Conservation (phyloP, 1,284 basidiomycete genomes). For the Naganishia sp. region DNA sequence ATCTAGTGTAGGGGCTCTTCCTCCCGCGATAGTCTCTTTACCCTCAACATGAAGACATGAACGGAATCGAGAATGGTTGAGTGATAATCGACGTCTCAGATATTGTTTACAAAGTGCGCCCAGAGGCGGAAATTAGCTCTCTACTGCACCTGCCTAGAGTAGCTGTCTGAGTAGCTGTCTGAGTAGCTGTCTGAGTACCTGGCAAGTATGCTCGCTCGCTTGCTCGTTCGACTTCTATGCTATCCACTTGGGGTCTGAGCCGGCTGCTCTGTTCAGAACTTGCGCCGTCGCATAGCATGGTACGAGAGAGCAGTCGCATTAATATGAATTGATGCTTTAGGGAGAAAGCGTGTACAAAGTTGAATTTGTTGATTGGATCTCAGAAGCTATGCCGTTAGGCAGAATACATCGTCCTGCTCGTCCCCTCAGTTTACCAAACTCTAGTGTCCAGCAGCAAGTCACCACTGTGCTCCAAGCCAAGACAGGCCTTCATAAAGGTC, state of each 20-base stretch:
- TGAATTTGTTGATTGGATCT: slow-evolving; percentile 3
- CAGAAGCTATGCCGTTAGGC: neutral
- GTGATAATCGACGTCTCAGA: slow-evolving; percentile 14
- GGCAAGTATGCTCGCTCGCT: neutral
- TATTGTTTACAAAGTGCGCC: slow-evolving; percentile 17
- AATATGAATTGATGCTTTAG: neutral
- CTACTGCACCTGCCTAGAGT: no score
- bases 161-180: no score
- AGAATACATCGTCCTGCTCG: neutral
- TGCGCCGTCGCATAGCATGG: no score
- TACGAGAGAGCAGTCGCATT: no score
- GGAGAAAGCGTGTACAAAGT: slow-evolving; percentile 2
- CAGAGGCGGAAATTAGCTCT: no score
- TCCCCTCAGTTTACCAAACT: slow-evolving; percentile 63
- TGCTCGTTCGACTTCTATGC: no score
- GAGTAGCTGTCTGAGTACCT: neutral
- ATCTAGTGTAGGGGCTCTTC: neutral
- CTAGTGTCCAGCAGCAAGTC: slow-evolving; percentile 82
- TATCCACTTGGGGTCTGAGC: no score
- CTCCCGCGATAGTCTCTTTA: no score
- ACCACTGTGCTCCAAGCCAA: slow-evolving; percentile 74
- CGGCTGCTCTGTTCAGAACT: no score
- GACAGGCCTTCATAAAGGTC: slow-evolving; percentile 68
- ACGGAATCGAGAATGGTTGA: neutral
- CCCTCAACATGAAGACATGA: neutral